Base-by-base conservation (phyloP, 2,329 filamentous ascomycete genomes). In the Fusarium citri region DNA sequence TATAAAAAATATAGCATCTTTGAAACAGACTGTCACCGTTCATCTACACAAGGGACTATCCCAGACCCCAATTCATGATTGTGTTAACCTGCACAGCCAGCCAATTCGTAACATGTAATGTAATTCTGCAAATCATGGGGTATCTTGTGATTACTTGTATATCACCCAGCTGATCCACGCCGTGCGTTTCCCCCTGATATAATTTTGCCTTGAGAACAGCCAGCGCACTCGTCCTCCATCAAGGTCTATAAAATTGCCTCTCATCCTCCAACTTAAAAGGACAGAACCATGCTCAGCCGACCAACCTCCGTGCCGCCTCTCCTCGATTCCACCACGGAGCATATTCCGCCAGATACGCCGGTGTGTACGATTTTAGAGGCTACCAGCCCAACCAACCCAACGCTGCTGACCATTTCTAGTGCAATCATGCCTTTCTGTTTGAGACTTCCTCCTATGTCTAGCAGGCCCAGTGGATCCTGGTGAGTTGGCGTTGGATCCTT, bases 391-490 rank as follows among this genome's bases (percentile, higher is more conserved):
- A 97, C 78, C 28, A 96, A 82, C 1, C 94, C 90, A 55, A 94
- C 83, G 54, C 92, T 89, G 16, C 93, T 92, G 23, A 94, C 79
- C 8, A 97, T 83, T 77, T 94, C 92, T 40, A 97, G 81, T 1
- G 92, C 86, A 48, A 91, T 79, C 83, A 90, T 90, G 1, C 92
- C 88, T 47, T 86, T 87, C 46, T 86, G 85, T 72, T 86, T 89
- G 41, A 97, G 75, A 37, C 89, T 87, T 22, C 91, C 88, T 5
- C 88, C 87, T 68, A 94, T 86, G 66, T 90, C 85, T 54, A 97
- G 84, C 37, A 97, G 78, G 0, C 94, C 94, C 0, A 97, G 83
- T 1, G 94, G 94, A 78, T 98, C 94, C 63, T 92, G 86, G 34
- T 89, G 85, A 22, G 61, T 70, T 25, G 64, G 72, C 9, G 55